These are phyloP conservation scores for Penicillium longicatenatum DNA, from an alignment of 495 filamentous ascomycete genomes.

Conservation along the genomic window DNA sequence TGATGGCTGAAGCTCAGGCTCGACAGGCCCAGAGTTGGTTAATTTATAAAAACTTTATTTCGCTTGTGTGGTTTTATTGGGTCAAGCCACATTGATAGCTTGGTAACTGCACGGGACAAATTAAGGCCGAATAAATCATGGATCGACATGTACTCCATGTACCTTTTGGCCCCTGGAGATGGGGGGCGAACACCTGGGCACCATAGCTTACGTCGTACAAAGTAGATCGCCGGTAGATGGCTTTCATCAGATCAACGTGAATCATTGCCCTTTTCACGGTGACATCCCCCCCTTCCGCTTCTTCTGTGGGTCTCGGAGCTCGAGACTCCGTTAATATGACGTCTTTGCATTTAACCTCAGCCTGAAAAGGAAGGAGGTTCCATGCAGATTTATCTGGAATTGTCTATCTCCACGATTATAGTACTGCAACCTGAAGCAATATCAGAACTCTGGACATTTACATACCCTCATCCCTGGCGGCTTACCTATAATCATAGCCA, in stretches of 20 bases:
- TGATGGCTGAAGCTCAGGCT: constrained; percentile 1
- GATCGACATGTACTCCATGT: background rate
- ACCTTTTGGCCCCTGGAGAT: background rate
- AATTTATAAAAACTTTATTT: constrained; percentile 5
- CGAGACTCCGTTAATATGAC: constrained; percentile 2
- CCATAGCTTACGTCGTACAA: background rate
- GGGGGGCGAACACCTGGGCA: background rate
- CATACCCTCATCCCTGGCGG: too few species aligned
- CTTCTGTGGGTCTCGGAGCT: constrained; percentile 4
- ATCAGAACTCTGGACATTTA: background rate
- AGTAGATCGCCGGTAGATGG: background rate
- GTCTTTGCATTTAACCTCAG: background rate
- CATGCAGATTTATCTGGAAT: background rate
- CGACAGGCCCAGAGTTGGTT: background rate
- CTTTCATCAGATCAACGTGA: background rate
- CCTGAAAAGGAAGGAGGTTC: constrained; percentile 1
- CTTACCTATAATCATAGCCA: too few species aligned
- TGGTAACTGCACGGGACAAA: background rate
- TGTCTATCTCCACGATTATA: background rate
- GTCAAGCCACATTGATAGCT: background rate
- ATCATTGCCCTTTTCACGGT: background rate
- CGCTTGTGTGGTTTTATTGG: background rate
- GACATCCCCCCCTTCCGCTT: background rate
- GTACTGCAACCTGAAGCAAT: background rate
- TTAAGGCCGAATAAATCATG: background rate